A percentile compares a stretch with the other conserved stretches of the same genome.
These are phyloP conservation scores for Gremmenia infestans DNA, from an alignment of 2,329 filamentous ascomycete species.

Conservation along the genomic window DNA sequence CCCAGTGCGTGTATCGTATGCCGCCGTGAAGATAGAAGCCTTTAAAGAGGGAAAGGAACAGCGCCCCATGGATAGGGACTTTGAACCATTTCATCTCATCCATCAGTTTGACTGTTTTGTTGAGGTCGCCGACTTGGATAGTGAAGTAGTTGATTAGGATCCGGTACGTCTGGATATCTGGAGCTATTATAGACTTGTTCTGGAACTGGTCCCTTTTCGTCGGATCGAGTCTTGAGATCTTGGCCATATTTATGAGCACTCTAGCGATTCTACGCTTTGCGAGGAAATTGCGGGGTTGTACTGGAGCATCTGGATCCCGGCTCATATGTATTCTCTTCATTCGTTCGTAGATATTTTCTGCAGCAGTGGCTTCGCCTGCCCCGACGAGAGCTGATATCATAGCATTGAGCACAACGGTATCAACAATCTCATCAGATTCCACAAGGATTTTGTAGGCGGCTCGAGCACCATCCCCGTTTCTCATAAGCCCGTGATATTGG, in stretches of 20 bases:
- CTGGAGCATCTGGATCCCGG: slow-evolving; percentile 14
- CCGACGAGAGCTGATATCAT: slow-evolving; percentile 75
- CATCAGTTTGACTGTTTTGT: slow-evolving; percentile 65
- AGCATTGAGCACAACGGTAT: slow-evolving; percentile 81
- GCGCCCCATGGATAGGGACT: slow-evolving; percentile 65
- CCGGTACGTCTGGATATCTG: slow-evolving; percentile 74
- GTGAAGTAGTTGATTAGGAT: slow-evolving; percentile 75
- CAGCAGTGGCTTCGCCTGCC: slow-evolving; percentile 69
- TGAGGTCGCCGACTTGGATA: slow-evolving; percentile 62
- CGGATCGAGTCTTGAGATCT: slow-evolving; percentile 49
- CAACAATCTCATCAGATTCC: slow-evolving; percentile 79
- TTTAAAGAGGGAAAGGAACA: slow-evolving; percentile 78
- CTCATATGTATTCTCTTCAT: slow-evolving; percentile 58
- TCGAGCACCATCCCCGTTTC: slow-evolving; percentile 69
- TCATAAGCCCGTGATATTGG: slow-evolving; percentile 72
- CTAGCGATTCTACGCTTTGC: slow-evolving; percentile 40
- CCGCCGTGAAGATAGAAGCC: slow-evolving; percentile 75
- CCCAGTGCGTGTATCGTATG: slow-evolving; percentile 65
- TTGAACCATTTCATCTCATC: slow-evolving; percentile 72
- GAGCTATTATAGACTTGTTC: slow-evolving; percentile 58
- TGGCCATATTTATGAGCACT: slow-evolving; percentile 53
- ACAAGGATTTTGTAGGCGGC: slow-evolving; percentile 79
- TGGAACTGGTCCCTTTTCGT: slow-evolving; percentile 53
- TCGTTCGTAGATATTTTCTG: slow-evolving; percentile 73
- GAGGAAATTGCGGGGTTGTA: slow-evolving; percentile 34